Conservation (phyloP, 352 stramenopile species). For the Pythium brassicae region DNA sequence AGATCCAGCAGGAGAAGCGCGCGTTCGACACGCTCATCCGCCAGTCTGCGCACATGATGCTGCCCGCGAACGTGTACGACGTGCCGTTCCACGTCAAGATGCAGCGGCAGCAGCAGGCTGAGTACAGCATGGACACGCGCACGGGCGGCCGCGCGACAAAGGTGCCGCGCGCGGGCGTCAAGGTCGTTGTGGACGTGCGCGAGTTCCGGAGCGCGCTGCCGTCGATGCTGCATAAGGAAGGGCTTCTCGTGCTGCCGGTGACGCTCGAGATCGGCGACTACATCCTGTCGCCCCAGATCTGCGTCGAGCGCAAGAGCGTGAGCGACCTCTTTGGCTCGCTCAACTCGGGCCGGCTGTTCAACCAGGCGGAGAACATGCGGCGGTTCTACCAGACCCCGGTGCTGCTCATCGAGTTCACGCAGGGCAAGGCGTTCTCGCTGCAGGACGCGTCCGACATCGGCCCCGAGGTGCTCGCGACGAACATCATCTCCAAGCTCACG, state of each 20-base stretch:
- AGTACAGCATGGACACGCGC: conserved; percentile 84
- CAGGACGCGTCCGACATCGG: conserved; percentile 87
- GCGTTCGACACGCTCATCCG: conserved; percentile 96
- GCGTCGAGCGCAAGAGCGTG: conserved; percentile 95
- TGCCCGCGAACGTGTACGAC: conserved; percentile 85
- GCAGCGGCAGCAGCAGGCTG: conserved; percentile 36
- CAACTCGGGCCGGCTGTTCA: conserved; percentile 94
- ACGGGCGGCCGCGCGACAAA: conserved; percentile 46
- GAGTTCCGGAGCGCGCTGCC: conserved; percentile 96
- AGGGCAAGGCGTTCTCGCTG: conserved; percentile 85
- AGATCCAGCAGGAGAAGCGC: conserved; percentile 94
- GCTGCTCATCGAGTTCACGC: conserved; percentile 96
- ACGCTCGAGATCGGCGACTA: conserved; percentile 98
- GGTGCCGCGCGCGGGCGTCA: conserved; percentile 35
- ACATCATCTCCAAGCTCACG: conserved; percentile 94
- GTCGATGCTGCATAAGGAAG: conserved; percentile 95
- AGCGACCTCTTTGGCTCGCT: conserved; percentile 97
- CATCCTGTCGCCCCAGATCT: conserved; percentile 96
- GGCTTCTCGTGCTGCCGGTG: conserved; percentile 90
- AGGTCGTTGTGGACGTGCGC: conserved; percentile 94
- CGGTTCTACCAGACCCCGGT: conserved; percentile 86
- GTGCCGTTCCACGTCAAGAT: conserved; percentile 77
- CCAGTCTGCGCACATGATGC: conserved; percentile 91
- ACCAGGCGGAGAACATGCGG: conserved; percentile 88
- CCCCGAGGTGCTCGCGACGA: conserved; percentile 90